These are phyloP conservation scores for Xylariaceae sp. DNA, from an alignment of 2,329 filamentous ascomycete genomes.

Conservation along the genomic window DNA sequence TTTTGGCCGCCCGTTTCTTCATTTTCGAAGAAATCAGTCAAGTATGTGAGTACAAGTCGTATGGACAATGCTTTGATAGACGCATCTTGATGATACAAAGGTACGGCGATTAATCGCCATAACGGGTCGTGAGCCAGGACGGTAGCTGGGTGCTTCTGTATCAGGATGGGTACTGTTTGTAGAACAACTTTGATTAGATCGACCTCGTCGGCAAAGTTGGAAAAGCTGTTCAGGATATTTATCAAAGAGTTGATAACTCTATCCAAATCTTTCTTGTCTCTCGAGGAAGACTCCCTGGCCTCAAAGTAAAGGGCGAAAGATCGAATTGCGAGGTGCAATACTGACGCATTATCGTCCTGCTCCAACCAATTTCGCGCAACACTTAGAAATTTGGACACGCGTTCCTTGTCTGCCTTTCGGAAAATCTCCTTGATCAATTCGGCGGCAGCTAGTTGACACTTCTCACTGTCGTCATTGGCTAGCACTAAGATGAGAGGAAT, in stretches of 20 bases:
- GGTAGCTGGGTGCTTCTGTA: conserved; percentile 59
- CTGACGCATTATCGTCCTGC: conserved; percentile 66
- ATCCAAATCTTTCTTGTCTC: conserved; percentile 64
- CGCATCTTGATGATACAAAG: conserved; percentile 67
- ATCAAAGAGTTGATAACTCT: conserved; percentile 56
- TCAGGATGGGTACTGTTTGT: conserved; percentile 63
- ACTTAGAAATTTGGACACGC: conserved; percentile 64
- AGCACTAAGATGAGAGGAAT: conserved; percentile 80
- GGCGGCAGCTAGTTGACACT: conserved; percentile 78
- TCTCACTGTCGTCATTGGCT: conserved; percentile 81
- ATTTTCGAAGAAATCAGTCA: conserved; percentile 70
- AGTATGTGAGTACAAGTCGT: conserved; percentile 69
- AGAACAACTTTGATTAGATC: conserved; percentile 73
- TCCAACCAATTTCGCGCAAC: conserved; percentile 73
- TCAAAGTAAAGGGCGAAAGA: conserved; percentile 83
- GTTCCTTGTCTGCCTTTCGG: conserved; percentile 69
- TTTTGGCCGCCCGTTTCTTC: conserved; percentile 50
- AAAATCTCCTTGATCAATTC: conserved; percentile 79
- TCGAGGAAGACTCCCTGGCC: conserved; percentile 52
- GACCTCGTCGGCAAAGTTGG: conserved; percentile 55
- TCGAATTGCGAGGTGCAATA: conserved; percentile 72
- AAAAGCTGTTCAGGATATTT: conserved; percentile 51
- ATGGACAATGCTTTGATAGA: conserved; percentile 75
- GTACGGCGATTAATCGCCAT: conserved; percentile 66
- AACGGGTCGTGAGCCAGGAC: conserved; percentile 62